Base-by-base conservation (phyloP, 306 rosid genomes). In the Purshia tridentata region DNA sequence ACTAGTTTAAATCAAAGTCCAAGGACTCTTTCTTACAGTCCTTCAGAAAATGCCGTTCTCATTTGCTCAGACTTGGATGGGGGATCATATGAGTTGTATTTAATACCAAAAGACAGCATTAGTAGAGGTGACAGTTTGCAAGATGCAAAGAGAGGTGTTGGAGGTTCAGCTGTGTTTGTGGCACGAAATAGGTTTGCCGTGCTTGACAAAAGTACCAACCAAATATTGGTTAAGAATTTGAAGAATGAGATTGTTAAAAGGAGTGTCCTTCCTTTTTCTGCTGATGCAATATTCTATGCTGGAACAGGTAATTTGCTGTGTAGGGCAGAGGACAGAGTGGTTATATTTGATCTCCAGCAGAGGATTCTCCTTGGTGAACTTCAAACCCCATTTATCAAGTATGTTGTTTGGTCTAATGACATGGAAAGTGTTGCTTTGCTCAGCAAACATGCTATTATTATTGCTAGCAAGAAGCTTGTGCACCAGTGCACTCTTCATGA, bases 401-500 rank as follows among this genome's bases (percentile, higher is more conserved):
- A 90, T 79, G 86, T 87, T 59, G 80, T 86, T 72, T 93, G 98
- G 98, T 93, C 98, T 44, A 84, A 83, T 82, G 96, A 90, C 79
- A 87, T 86, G 91, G 97, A 89, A 82, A 88, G 75, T 69, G 88
- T 93, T 78, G 98, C 98, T 48, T 84, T 93, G 84, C 98, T 93
- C 63, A 87, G 98, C 90, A 93, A 93, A 79, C 97, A 93, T 78
- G 93, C 96, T 11, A 89, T 93, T 67, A 74, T 93, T 72, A 90
- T 93, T 74, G 92, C 96, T 37, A 93, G 70, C 87, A 90, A 93
- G 84, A 86, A 77, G 87, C 96, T 93, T 74, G 98, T 86, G 81
- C 98, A 87, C 69, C 96, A 89, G 52, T 93, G 98, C 85, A 93
- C 97, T 37, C 91, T 93, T 67, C 98, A 93, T 42, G 98, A 93